Conservation (phyloP, 176 grass and related monocot genomes). For the Aegilops umbellulata region DNA sequence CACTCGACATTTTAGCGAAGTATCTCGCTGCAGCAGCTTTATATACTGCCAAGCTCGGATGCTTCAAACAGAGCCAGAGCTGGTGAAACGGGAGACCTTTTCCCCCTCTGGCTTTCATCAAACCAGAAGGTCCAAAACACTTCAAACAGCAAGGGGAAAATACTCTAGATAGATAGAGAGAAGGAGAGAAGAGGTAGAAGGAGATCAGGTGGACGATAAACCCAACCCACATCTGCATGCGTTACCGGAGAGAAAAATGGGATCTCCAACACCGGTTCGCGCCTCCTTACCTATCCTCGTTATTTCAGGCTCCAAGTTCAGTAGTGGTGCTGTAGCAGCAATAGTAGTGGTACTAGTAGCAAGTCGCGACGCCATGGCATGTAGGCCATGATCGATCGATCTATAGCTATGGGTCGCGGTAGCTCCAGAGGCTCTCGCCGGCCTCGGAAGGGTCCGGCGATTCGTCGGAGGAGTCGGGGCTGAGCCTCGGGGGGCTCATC, state of each 20-base stretch:
- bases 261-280: not conserved
- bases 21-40: slow-evolving; percentile 1
- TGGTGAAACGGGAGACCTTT: not conserved
- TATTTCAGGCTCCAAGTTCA: slow-evolving; percentile 23
- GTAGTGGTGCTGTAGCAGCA: not conserved
- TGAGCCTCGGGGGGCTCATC: slow-evolving; percentile 84
- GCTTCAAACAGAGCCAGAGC: not conserved
- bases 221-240: slow-evolving; percentile 11
- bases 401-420: slow-evolving; percentile 43
- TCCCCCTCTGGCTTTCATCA: not conserved
- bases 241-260: not conserved
- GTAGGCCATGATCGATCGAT: not conserved
- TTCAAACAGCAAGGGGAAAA: not conserved
- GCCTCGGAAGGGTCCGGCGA: slow-evolving; percentile 47
- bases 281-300: not conserved
- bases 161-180: not conserved
- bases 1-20: not conserved
- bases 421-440: slow-evolving; percentile 67
- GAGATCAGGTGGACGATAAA: not conserved
- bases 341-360: not conserved
- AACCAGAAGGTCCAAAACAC: slow-evolving; percentile 12
- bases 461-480: slow-evolving; percentile 47
- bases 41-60: not conserved
- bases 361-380: not conserved
- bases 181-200: not conserved